Conservation (phyloP, 2,329 filamentous ascomycete genomes). For the Peltaster fructicola region DNA sequence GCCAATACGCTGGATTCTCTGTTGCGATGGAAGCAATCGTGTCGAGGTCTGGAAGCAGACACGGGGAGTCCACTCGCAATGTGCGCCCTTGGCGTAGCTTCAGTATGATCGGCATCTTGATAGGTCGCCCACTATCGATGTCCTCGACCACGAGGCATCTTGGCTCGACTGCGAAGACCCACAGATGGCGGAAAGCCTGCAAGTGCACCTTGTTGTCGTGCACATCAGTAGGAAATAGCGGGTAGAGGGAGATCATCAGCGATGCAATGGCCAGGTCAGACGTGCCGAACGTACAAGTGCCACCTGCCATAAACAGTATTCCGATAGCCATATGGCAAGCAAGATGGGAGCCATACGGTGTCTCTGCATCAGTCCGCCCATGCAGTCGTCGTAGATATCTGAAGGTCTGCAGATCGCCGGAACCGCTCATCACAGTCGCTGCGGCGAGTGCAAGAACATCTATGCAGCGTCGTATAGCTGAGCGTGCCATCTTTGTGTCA, state of each 20-base stretch:
- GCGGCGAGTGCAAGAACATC: slow-evolving; percentile 68
- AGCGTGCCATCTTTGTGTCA: slow-evolving; percentile 66
- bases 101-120: slow-evolving; percentile 31
- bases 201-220: slow-evolving; percentile 90
- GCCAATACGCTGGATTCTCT: slow-evolving; percentile 56
- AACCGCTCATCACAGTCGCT: slow-evolving; percentile 88
- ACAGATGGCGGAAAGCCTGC: slow-evolving; percentile 92
- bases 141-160: slow-evolving; percentile 81
- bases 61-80: slow-evolving; percentile 32
- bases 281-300: slow-evolving; percentile 79
- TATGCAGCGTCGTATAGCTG: slow-evolving; percentile 78
- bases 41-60: slow-evolving; percentile 45
- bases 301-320: slow-evolving; percentile 76
- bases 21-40: slow-evolving; percentile 46
- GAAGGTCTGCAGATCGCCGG: slow-evolving; percentile 72
- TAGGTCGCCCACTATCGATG: slow-evolving; percentile 62
- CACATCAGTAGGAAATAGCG: slow-evolving; percentile 72
- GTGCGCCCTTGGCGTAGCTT: slow-evolving; percentile 10
- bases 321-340: slow-evolving; percentile 86
- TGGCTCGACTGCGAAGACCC: slow-evolving; percentile 82
- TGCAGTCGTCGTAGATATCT: slow-evolving; percentile 75
- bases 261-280: slow-evolving; percentile 74
- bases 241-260: slow-evolving; percentile 82
- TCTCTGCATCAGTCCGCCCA: slow-evolving; percentile 66
- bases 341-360: slow-evolving; percentile 83